Percentiles rank a stretch among this genome's conserved stretches.
Conservation (phyloP, 805 yeast genomes). For the Jamesozyma gamospora region DNA sequence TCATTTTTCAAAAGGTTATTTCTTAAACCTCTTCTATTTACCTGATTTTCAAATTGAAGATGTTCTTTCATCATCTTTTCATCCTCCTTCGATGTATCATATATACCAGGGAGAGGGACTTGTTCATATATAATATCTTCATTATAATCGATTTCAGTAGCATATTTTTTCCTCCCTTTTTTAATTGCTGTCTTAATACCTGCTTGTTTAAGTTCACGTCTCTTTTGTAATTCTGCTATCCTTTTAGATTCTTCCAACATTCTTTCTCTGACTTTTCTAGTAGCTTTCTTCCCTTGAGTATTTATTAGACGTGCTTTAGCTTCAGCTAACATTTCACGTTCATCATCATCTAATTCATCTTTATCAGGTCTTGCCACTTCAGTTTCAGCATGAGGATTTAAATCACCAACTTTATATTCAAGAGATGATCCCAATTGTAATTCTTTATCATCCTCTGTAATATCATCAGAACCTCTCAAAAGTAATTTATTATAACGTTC, state of each 20-base stretch:
- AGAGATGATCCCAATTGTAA: conserved; percentile 31
- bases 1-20: conserved; percentile 24
- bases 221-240: conserved; percentile 63
- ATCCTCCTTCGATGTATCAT: conserved; percentile 57
- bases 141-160: conserved; percentile 68
- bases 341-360: conserved; percentile 75
- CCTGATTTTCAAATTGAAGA: conserved; percentile 35
- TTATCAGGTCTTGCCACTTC: conserved; percentile 76
- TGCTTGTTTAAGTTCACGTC: conserved; percentile 74
- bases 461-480: conserved; percentile 33
- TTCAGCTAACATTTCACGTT: conserved; percentile 85
- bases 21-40: conserved; percentile 37
- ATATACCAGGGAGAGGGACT: conserved; percentile 54
- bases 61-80: conserved; percentile 31
- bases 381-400: conserved; percentile 66
- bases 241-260: conserved; percentile 70
- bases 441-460: conserved; percentile 9
- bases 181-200: conserved; percentile 49
- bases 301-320: conserved; percentile 87
- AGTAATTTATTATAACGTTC: conserved; percentile 62
- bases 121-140: conserved; percentile 76
- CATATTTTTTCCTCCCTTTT: conserved; percentile 40
- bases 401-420: conserved; percentile 38
- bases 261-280: conserved; percentile 77
- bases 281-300: conserved; percentile 91